phyloP scores from a whole-genome alignment of 352 stramenopile species.

The Phytophthora sansomeana region DNA sequence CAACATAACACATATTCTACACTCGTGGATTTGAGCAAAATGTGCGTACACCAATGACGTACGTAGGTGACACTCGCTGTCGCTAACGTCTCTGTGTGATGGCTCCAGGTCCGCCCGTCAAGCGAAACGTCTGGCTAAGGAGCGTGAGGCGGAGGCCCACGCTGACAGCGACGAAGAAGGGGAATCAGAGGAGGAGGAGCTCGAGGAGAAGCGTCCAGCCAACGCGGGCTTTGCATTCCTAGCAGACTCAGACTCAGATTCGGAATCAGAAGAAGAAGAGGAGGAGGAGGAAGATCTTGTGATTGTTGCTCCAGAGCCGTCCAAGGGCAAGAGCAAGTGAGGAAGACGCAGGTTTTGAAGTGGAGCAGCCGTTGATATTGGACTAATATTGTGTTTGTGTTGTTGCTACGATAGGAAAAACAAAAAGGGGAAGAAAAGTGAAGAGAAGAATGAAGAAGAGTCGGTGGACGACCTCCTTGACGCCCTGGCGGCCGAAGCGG shows the following conservation, averaged over 20 bases:
- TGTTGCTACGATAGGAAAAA: slow-evolving; percentile 24
- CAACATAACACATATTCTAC: background rate
- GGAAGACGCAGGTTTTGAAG: background rate
- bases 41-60: slow-evolving; percentile 21
- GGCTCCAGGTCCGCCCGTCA: slow-evolving; percentile 79
- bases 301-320: slow-evolving; percentile 8
- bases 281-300: slow-evolving; percentile 13
- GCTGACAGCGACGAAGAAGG: slow-evolving; percentile 39
- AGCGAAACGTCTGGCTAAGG: slow-evolving; percentile 69
- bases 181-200: slow-evolving; percentile 47
- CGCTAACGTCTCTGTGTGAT: slow-evolving; percentile 17
- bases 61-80: slow-evolving; percentile 2
- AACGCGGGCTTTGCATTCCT: slow-evolving; percentile 79
- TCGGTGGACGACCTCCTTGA: slow-evolving; percentile 78
- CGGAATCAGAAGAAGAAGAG: slow-evolving; percentile 27
- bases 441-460: slow-evolving; percentile 37
- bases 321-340: slow-evolving; percentile 47
- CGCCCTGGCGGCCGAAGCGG: slow-evolving; percentile 54
- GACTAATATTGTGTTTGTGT: slow-evolving; percentile 2
- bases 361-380: background rate
- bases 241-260: slow-evolving; percentile 70
- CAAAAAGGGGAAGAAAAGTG: slow-evolving; percentile 47
- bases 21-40: slow-evolving; percentile 11
- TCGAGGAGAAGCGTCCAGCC: slow-evolving; percentile 63
- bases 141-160: slow-evolving; percentile 27